Percentiles rank a stretch among this genome's conserved stretches.
Evolutionary conservation across 2,329 filamentous ascomycete genomes (phyloP).

Genomic region (Botrytis hyacinthi): DNA sequence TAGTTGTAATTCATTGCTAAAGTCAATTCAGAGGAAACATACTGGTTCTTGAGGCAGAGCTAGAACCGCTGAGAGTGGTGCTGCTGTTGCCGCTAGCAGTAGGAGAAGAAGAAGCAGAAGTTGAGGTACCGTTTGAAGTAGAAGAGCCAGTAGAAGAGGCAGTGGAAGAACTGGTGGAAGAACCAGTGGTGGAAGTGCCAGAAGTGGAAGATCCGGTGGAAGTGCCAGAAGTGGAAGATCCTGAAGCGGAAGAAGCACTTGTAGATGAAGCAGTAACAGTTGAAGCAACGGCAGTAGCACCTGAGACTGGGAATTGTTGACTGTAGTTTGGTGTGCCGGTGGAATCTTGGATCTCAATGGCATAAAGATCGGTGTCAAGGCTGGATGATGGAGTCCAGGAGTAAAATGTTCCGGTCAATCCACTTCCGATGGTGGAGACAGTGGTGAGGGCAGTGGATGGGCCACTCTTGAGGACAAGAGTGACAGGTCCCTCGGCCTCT

Average conservation of each 20-base stretch:
- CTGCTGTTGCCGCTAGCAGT: neutral
- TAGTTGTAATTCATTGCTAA: neutral
- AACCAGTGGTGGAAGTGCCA: neutral
- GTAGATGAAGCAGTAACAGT: constrained; percentile 21
- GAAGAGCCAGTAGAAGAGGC: neutral
- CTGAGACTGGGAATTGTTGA: constrained; percentile 32
- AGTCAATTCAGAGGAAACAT: neutral
- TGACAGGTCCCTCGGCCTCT: constrained; percentile 32
- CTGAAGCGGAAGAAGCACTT: constrained; percentile 20
- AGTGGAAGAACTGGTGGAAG: neutral
- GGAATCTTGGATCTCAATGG: constrained; percentile 33
- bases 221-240: constrained; percentile 11
- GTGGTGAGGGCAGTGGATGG: constrained; percentile 28
- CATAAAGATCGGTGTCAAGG: constrained; percentile 28
- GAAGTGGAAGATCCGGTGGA: neutral
- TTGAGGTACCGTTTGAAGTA: neutral
- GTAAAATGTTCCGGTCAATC: constrained; percentile 27
- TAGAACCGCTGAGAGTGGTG: neutral
- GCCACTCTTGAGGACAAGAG: constrained; percentile 35
- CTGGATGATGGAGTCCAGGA: constrained; percentile 29
- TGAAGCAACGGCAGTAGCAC: constrained; percentile 25
- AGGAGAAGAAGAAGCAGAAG: neutral
- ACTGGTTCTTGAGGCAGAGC: constrained; percentile 12
- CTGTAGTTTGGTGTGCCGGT: constrained; percentile 31
- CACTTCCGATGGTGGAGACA: constrained; percentile 35